Evolutionary conservation across 208 protist genomes (phyloP).

Genomic region (Trypanosoma theileri): DNA sequence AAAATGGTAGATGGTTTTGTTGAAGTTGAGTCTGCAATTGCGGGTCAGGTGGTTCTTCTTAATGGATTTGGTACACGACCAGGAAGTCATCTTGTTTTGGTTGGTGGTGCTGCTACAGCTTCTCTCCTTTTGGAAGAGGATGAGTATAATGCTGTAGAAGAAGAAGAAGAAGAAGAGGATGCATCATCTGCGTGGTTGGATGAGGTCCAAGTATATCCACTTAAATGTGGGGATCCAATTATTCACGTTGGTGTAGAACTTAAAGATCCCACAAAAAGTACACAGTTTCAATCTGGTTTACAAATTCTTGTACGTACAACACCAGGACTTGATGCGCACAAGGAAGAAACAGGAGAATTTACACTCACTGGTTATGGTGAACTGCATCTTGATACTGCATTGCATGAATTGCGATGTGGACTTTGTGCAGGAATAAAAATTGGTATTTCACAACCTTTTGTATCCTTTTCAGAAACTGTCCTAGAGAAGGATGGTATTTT

Average conservation of each 20-base stretch:
- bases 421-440: conserved; percentile 62
- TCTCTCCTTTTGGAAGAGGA: conserved; percentile 37
- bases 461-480: conserved; percentile 98
- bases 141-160: conserved; percentile 4
- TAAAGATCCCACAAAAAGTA: conserved; percentile 94
- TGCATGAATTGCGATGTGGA: conserved; percentile 95
- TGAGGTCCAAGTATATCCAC: conserved; percentile 41
- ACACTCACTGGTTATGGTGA: conserved; percentile 98
- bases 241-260: conserved; percentile 98
- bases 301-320: conserved; percentile 92
- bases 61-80: conserved; percentile 43
- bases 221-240: conserved; percentile 36
- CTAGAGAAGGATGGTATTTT: conserved; percentile 84
- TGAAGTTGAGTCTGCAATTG: conserved; percentile 42
- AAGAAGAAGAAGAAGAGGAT: conserved; percentile 11
- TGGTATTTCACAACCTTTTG: conserved; percentile 94
- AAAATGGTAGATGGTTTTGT: conserved; percentile 55
- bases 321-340: conserved; percentile 86
- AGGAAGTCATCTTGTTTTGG: conserved; percentile 60
- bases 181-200: conserved; percentile 46
- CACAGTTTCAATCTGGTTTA: conserved; percentile 94
- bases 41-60: conserved; percentile 73
- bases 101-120: conserved; percentile 47
- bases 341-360: conserved; percentile 98
- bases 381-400: conserved; percentile 98